Evolutionary conservation across 768 basidiomycete genomes (phyloP), one percentile per base, ranked within the genome.

Genomic region (Epithele typhae): DNA sequence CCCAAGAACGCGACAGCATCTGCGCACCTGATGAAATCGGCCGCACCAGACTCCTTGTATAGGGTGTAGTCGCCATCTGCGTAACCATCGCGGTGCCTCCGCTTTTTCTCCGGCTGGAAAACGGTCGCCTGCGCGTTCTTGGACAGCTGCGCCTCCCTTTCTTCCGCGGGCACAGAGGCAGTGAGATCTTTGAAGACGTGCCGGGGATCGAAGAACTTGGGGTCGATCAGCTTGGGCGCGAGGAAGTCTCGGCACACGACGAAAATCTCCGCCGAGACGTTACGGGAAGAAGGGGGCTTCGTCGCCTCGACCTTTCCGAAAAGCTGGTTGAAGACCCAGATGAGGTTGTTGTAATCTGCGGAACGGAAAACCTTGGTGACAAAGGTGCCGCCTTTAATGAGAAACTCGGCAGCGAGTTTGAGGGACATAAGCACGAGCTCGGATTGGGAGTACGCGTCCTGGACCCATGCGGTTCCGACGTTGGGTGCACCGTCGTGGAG

Each of bases 191-290:
- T 94, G 78, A 99, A 99, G 53, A 99, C 96, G 61, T 97, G 92
- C 62, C 84, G 91, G 3, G 95, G 91, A 64, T 97, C 94, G 52
- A 99, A 82, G 69, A 99, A 96, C 68, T 95, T 96, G 12, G 95
- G 93, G 61, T 99, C 96, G 58, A 99, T 95, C 57, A 86, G 78
- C 66, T 90, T 92, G 3, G 96, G 96, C 8, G 94, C 92, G 47
- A 91, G 77, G 70, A 92, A 99, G 48, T 90, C 91, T 46, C 85
- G 86, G 67, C 96, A 99, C 40, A 97, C 91, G 57, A 99, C 96
- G 75, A 99, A 99, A 62, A 99, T 99, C 68, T 99, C 96, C 11
- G 96, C 96, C 36, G 96, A 99, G 36, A 99, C 96, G 70, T 95
- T 97, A 71, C 94, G 82, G 19, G 96, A 98, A 30, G 92, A 94